These are phyloP conservation scores for Colletotrichum sp. DNA, from an alignment of 2,329 filamentous ascomycete genomes.

Conservation along the genomic window DNA sequence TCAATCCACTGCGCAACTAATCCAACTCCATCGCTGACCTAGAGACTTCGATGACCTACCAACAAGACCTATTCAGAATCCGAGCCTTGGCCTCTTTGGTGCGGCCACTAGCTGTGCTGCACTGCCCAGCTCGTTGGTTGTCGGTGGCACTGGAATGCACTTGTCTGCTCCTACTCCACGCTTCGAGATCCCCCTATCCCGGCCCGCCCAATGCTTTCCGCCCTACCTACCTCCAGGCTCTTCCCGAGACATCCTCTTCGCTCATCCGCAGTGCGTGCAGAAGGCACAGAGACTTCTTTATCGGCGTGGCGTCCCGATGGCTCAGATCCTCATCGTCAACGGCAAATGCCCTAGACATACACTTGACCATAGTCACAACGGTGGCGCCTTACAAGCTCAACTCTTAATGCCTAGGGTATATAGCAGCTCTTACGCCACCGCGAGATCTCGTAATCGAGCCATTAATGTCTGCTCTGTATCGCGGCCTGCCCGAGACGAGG, in stretches of 20 bases:
- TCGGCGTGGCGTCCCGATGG: slow-evolving; percentile 6
- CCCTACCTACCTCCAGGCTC: neutral
- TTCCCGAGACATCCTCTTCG: neutral
- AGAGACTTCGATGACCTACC: neutral
- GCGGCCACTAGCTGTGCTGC: neutral
- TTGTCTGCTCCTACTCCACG: neutral
- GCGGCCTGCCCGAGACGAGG: slow-evolving; percentile 7
- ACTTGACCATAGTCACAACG: slow-evolving; percentile 5
- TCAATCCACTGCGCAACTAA: neutral
- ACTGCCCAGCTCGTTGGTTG: neutral
- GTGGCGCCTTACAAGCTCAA: neutral
- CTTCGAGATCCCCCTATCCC: neutral
- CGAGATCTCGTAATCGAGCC: slow-evolving; percentile 11
- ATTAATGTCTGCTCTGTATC: neutral
- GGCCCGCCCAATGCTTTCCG: neutral
- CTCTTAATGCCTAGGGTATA: neutral
- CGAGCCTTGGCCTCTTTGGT: neutral
- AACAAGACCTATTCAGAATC: neutral
- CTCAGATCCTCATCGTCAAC: slow-evolving; percentile 13
- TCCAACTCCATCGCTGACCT: neutral
- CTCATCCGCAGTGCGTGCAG: neutral
- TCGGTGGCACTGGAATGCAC: neutral
- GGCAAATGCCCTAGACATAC: neutral
- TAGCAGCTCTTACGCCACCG: neutral
- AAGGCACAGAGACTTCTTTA: neutral